Conservation (phyloP, 2,329 filamentous ascomycete species). For the Cladosporium velox region DNA sequence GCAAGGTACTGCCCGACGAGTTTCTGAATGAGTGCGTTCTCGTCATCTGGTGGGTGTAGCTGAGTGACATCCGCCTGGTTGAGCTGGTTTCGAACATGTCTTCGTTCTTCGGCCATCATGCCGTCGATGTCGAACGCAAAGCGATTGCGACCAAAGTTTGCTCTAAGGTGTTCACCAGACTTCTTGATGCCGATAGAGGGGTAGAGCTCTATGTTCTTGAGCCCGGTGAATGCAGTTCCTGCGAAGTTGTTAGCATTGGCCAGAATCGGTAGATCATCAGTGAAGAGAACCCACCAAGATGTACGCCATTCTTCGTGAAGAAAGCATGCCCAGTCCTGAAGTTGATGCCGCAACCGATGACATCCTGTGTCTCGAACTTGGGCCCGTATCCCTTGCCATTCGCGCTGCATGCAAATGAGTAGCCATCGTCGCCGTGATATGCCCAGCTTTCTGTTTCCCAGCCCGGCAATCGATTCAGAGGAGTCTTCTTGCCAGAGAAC, state of each 20-base stretch:
- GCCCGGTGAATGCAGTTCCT: slow-evolving; percentile 72
- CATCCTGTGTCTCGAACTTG: slow-evolving; percentile 60
- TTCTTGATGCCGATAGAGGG: slow-evolving; percentile 69
- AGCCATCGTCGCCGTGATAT: slow-evolving; percentile 68
- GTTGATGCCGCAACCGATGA: slow-evolving; percentile 66
- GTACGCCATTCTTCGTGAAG: slow-evolving; percentile 66
- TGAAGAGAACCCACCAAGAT: slow-evolving; percentile 51
- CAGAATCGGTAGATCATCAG: slow-evolving; percentile 6
- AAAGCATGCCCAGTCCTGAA: slow-evolving; percentile 63
- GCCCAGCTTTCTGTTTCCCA: slow-evolving; percentile 68
- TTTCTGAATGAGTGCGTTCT: slow-evolving; percentile 78
- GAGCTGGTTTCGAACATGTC: slow-evolving; percentile 63
- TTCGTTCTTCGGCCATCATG: slow-evolving; percentile 70
- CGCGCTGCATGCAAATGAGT: slow-evolving; percentile 61
- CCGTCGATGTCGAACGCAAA: slow-evolving; percentile 92
- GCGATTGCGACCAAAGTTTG: slow-evolving; percentile 67
- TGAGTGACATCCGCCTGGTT: slow-evolving; percentile 56
- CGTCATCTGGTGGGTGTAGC: slow-evolving; percentile 65
- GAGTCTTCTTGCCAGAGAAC: slow-evolving; percentile 61
- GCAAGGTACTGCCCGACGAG: slow-evolving; percentile 86
- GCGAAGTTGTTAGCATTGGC: neutral
- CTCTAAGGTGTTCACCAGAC: slow-evolving; percentile 58
- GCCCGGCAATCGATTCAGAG: slow-evolving; percentile 62
- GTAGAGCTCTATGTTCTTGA: slow-evolving; percentile 62
- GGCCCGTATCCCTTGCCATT: slow-evolving; percentile 61